Conservation (phyloP, 495 filamentous ascomycete genomes). For the Chaetomium tenue region DNA sequence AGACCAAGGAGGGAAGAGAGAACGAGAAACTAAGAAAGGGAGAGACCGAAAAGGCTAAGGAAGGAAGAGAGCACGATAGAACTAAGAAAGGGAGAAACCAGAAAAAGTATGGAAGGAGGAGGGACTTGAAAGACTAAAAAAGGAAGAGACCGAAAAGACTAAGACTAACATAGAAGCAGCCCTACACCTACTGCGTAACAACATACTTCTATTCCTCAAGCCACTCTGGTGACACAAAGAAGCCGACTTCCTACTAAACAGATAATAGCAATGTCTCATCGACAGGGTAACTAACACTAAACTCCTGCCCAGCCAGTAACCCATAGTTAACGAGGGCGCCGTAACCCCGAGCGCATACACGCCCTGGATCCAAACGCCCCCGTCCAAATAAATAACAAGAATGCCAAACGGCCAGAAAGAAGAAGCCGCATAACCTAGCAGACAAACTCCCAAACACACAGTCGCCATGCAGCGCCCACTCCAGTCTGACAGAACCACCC, state of each 20-base stretch:
- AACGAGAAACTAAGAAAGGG: too few species aligned
- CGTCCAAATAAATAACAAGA: background rate
- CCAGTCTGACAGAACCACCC: too few species aligned
- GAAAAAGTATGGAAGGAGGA: too few species aligned
- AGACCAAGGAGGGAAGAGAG: too few species aligned
- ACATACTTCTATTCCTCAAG: background rate
- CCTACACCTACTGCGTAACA: background rate
- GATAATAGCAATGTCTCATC: background rate
- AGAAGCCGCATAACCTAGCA: background rate
- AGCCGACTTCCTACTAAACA: background rate
- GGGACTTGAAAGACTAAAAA: too few species aligned
- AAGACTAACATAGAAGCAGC: too few species aligned
- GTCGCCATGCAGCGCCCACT: constrained; percentile 3
- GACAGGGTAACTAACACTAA: background rate
- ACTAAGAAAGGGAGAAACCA: too few species aligned
- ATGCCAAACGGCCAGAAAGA: background rate
- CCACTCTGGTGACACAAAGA: background rate
- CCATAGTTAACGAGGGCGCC: background rate
- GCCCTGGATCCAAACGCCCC: background rate
- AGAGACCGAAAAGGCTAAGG: too few species aligned
- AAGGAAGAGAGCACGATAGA: too few species aligned
- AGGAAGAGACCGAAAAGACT: too few species aligned
- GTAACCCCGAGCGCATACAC: background rate
- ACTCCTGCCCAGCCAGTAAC: background rate
- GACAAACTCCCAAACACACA: background rate